A percentile compares a stretch with the other conserved stretches of the same genome.
These are phyloP conservation scores for Heterococcus sp. DNA, from an alignment of 108 stramenopile genomes.

Conservation along the genomic window DNA sequence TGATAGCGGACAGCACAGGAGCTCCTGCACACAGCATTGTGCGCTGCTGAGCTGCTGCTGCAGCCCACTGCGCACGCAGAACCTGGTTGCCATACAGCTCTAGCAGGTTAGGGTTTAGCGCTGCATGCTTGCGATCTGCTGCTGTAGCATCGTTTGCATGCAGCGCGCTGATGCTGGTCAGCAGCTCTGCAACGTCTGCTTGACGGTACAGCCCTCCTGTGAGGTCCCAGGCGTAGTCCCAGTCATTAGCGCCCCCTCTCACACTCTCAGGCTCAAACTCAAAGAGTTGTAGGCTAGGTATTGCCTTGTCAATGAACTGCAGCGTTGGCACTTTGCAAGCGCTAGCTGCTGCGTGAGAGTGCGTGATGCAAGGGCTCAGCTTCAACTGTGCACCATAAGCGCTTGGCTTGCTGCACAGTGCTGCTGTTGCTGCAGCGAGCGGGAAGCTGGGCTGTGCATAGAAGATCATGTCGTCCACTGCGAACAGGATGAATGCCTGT, in stretches of 20 bases:
- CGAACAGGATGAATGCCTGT: slow-evolving; percentile 30
- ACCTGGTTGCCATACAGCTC: slow-evolving; percentile 14
- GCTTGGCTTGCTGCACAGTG: slow-evolving; percentile 3
- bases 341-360: slow-evolving; percentile 20
- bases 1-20: slow-evolving; percentile 14
- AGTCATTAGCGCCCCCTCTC: slow-evolving; percentile 22
- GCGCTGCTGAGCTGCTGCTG: not conserved
- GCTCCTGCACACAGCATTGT: slow-evolving; percentile 3
- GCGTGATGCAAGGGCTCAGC: slow-evolving; percentile 31
- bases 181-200: slow-evolving; percentile 5
- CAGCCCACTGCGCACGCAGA: not conserved
- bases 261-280: not conserved
- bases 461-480: slow-evolving; percentile 49
- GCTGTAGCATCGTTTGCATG: slow-evolving; percentile 5
- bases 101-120: slow-evolving; percentile 37
- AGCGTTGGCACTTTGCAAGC: slow-evolving; percentile 28
- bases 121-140: no score
- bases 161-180: slow-evolving; percentile 5
- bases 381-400: slow-evolving; percentile 27
- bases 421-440: not conserved
- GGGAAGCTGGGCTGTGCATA: slow-evolving; percentile 1
- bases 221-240: slow-evolving; percentile 47
- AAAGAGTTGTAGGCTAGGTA: not conserved
- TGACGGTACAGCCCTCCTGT: slow-evolving; percentile 40
- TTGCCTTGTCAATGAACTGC: not conserved